Conservation (phyloP, 2,329 filamentous ascomycete species). For the Pseudogymnoascus pannorum region DNA sequence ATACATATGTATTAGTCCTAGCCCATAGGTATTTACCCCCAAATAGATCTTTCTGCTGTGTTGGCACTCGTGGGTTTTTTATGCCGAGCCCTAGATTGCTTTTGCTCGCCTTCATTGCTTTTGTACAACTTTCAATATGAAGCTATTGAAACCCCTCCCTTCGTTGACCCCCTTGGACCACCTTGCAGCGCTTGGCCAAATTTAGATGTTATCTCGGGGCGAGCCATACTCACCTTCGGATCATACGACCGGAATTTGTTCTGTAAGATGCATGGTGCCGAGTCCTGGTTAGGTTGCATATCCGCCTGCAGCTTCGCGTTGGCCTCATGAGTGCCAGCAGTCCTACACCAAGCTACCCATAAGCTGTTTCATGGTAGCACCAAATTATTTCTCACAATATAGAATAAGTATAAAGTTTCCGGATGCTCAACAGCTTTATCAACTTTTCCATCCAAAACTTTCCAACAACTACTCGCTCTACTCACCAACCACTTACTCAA, state of each 20-base stretch:
- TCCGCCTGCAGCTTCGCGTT: constrained; percentile 8
- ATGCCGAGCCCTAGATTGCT: constrained; percentile 1
- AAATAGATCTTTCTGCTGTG: background rate
- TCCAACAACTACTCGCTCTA: background rate
- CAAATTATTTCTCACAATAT: background rate
- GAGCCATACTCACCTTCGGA: background rate
- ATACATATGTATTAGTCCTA: background rate
- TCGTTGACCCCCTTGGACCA: background rate
- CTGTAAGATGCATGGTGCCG: constrained; percentile 8
- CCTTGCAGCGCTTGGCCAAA: constrained; percentile 4
- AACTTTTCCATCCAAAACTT: constrained; percentile 1
- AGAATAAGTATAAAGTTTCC: constrained; percentile 9
- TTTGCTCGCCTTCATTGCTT: background rate
- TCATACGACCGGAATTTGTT: constrained; percentile 10
- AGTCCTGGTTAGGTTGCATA: constrained; percentile 7
- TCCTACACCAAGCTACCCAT: constrained; percentile 5
- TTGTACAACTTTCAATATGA: constrained; percentile 1
- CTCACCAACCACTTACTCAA: background rate
- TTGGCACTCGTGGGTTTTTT: background rate
- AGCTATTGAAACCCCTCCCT: background rate
- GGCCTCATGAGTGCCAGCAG: constrained; percentile 8
- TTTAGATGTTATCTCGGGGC: background rate
- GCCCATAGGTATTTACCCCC: background rate
- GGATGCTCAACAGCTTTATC: background rate
- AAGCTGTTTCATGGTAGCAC: constrained; percentile 8